A percentile compares a stretch with the other conserved stretches of the same genome.
Evolutionary conservation across 768 basidiomycete species (phyloP).

Genomic region (Mycena maculata): DNA sequence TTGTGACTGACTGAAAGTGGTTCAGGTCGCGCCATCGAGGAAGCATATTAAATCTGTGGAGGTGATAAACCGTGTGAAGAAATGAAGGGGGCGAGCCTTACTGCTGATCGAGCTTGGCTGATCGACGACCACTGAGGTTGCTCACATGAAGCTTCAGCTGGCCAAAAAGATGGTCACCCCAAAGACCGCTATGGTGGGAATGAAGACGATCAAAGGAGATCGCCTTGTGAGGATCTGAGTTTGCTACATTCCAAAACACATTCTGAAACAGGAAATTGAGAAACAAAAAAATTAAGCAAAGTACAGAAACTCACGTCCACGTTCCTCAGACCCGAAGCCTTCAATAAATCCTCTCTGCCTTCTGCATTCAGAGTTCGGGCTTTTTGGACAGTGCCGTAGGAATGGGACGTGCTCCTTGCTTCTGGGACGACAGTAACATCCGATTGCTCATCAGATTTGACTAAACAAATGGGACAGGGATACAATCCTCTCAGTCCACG

Average conservation of each 20-base stretch:
- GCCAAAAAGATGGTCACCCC: conserved; percentile 43
- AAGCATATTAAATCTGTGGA: conserved; percentile 43
- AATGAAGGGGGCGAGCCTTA: no score
- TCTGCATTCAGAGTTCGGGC: conserved; percentile 23
- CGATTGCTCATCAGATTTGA: conserved; percentile 41
- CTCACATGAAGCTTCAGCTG: conserved; percentile 40
- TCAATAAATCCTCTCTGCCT: conserved; percentile 36
- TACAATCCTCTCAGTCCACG: conserved; percentile 40
- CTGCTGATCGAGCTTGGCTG: conserved; percentile 38
- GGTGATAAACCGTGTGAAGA: no score
- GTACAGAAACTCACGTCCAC: conserved; percentile 34
- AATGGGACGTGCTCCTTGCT: conserved; percentile 28
- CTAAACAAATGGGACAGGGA: conserved; percentile 54
- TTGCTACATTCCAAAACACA: conserved; percentile 51
- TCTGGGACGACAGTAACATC: conserved; percentile 30
- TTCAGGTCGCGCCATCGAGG: conserved; percentile 49
- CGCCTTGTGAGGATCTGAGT: conserved; percentile 49
- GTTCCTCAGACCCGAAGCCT: conserved; percentile 17
- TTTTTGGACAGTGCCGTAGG: conserved; percentile 26
- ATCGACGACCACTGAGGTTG: conserved; percentile 14
- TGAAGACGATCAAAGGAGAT: conserved; percentile 55
- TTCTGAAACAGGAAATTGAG: no score
- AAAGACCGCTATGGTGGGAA: conserved; percentile 25
- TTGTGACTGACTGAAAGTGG: no score
- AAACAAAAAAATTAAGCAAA: conserved; percentile 14